Evolutionary conservation across 352 stramenopile genomes (phyloP).

Genomic region (Nothophytophthora sp.): DNA sequence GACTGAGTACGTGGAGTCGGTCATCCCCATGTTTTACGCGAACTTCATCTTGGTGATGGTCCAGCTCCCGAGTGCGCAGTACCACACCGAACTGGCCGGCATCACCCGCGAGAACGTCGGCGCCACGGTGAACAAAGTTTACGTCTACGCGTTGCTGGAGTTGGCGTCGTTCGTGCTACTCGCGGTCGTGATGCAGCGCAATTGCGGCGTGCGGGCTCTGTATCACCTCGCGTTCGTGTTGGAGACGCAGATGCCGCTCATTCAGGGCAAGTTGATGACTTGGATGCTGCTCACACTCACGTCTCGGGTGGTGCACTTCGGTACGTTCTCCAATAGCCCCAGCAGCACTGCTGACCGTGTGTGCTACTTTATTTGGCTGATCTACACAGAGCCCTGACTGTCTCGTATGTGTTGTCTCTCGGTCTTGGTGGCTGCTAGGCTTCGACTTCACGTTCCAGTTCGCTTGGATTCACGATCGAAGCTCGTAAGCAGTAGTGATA

Average conservation of each 20-base stretch:
- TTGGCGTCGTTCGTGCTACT: slow-evolving; percentile 15
- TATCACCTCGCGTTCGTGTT: slow-evolving; percentile 28
- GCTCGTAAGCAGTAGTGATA: no score
- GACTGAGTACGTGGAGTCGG: slow-evolving; percentile 28
- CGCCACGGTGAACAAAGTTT: slow-evolving; percentile 5
- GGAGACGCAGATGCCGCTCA: slow-evolving; percentile 10
- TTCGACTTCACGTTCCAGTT: slow-evolving; percentile 1
- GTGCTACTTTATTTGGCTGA: no score
- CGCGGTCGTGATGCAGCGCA: slow-evolving; percentile 6
- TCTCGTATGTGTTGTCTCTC: not conserved
- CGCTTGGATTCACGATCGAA: no score
- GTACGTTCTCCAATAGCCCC: no score
- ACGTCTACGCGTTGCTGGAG: slow-evolving; percentile 17
- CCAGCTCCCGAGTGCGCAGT: slow-evolving; percentile 20
- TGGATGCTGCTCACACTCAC: slow-evolving; percentile 12
- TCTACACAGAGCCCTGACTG: not conserved
- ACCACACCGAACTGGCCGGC: slow-evolving; percentile 23
- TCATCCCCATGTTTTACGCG: slow-evolving; percentile 28
- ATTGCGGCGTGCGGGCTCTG: slow-evolving; percentile 9
- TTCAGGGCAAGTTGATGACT: slow-evolving; percentile 15
- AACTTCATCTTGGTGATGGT: slow-evolving; percentile 10
- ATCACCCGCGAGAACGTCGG: slow-evolving; percentile 2
- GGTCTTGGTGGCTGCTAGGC: not conserved
- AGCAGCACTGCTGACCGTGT: slow-evolving; percentile 1
- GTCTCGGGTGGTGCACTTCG: slow-evolving; percentile 8